Conservation (phyloP, 2,329 filamentous ascomycete genomes). For the Exophiala xenobiotica region DNA sequence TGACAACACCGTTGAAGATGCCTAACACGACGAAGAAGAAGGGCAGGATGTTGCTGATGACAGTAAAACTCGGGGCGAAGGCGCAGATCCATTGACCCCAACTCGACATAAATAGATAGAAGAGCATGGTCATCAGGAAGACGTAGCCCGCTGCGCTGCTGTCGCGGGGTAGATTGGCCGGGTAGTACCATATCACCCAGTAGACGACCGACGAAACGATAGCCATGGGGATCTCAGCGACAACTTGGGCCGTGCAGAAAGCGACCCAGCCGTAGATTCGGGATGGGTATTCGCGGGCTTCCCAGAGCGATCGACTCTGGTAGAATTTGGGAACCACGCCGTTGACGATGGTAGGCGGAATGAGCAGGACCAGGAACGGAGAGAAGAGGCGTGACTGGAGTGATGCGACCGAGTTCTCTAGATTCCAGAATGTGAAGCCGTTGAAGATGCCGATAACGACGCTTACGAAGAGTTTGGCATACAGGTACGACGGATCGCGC, state of each 20-base stretch:
- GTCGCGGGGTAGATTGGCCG: conserved; percentile 67
- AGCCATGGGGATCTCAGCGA: conserved; percentile 70
- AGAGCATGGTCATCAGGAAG: conserved; percentile 75
- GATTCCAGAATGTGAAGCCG: conserved; percentile 71
- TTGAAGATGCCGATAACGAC: conserved; percentile 75
- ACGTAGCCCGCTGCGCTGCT: conserved; percentile 68
- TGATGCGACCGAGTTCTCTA: conserved; percentile 64
- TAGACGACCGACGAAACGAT: conserved; percentile 66
- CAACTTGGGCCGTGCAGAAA: conserved; percentile 70
- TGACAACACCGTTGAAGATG: conserved; percentile 74
- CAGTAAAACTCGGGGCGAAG: conserved; percentile 74
- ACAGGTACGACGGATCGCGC: conserved; percentile 73
- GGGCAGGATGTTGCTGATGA: conserved; percentile 70
- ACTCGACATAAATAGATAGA: conserved; percentile 70
- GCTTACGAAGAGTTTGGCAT: conserved; percentile 71
- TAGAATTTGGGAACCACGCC: conserved; percentile 76
- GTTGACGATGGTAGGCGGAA: conserved; percentile 72
- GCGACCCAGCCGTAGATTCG: conserved; percentile 77
- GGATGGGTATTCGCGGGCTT: conserved; percentile 69
- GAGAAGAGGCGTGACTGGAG: conserved; percentile 80
- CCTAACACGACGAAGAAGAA: conserved; percentile 74
- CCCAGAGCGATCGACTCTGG: conserved; percentile 69
- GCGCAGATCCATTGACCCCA: conserved; percentile 87
- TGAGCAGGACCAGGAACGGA: conserved; percentile 62
- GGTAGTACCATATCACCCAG: conserved; percentile 75